A percentile compares a stretch with the other conserved stretches of the same genome.
phyloP scores from a whole-genome alignment of 2,329 filamentous ascomycete species.

The Fusarium incarnatum region DNA sequence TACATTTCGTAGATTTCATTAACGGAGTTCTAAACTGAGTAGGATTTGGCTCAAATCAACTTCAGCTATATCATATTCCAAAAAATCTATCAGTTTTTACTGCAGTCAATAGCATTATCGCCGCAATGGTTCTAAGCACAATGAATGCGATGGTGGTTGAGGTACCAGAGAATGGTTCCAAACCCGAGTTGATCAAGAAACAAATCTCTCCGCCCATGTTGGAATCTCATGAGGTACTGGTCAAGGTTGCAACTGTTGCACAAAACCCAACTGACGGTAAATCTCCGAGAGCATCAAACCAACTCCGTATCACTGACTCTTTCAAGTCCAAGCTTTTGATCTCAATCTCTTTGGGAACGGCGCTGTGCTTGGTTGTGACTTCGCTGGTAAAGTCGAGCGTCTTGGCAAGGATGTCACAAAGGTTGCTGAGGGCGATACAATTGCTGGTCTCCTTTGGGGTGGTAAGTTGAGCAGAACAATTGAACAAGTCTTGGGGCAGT shows the following conservation, averaged over 20 bases:
- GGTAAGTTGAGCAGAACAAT: conserved; percentile 32
- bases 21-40: background rate
- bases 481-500: background rate
- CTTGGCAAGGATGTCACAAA: conserved; percentile 45
- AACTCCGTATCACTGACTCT: background rate
- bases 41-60: background rate
- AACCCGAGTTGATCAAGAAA: conserved; percentile 31
- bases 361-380: conserved; percentile 54
- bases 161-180: conserved; percentile 26
- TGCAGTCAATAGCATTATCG: background rate
- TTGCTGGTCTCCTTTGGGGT: conserved; percentile 48
- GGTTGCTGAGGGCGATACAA: conserved; percentile 34
- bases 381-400: conserved; percentile 51
- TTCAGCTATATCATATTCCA: background rate
- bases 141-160: conserved; percentile 37
- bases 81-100: background rate
- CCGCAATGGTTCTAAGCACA: conserved; percentile 24
- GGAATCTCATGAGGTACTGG: conserved; percentile 40
- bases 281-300: background rate
- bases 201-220: conserved; percentile 18
- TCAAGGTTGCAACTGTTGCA: conserved; percentile 40
- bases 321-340: conserved; percentile 51
- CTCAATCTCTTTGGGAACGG: conserved; percentile 53
- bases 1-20: background rate
- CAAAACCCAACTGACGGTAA: conserved; percentile 47